A percentile compares a stretch with the other conserved stretches of the same genome.
phyloP scores from a whole-genome alignment of 2,329 filamentous ascomycete species.

The Monosporascus sp. region DNA sequence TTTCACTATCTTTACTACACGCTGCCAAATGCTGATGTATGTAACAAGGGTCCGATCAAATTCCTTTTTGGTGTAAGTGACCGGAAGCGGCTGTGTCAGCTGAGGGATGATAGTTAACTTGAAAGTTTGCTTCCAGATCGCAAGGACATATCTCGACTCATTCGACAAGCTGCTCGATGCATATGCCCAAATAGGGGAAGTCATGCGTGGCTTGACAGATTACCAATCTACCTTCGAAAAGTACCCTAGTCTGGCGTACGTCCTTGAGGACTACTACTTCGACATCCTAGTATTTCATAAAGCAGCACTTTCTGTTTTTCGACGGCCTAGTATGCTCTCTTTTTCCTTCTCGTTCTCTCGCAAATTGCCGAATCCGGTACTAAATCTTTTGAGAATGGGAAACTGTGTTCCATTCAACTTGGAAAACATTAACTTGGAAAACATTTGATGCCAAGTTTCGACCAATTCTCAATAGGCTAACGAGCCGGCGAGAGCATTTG shows the following conservation, averaged over 20 bases:
- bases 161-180: constrained; percentile 4
- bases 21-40: neutral
- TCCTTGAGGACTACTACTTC: constrained; percentile 7
- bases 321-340: neutral
- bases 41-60: neutral
- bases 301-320: neutral
- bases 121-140: constrained; percentile 1
- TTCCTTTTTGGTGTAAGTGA: neutral
- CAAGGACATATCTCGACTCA: constrained; percentile 1
- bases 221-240: constrained; percentile 1
- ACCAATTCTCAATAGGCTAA: constrained; percentile 4
- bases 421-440: constrained; percentile 7
- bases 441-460: constrained; percentile 3
- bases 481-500: neutral
- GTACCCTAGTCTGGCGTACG: constrained; percentile 1
- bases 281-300: constrained; percentile 5
- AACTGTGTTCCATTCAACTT: constrained; percentile 4
- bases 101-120: constrained; percentile 3
- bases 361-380: neutral
- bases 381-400: neutral
- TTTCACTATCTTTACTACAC: neutral
- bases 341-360: neutral
- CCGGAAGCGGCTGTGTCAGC: neutral
- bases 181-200: constrained; percentile 1
- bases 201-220: constrained; percentile 1